Base-by-base conservation (phyloP, 164 flowering plant genomes). In the Umbilicus rupestris region DNA sequence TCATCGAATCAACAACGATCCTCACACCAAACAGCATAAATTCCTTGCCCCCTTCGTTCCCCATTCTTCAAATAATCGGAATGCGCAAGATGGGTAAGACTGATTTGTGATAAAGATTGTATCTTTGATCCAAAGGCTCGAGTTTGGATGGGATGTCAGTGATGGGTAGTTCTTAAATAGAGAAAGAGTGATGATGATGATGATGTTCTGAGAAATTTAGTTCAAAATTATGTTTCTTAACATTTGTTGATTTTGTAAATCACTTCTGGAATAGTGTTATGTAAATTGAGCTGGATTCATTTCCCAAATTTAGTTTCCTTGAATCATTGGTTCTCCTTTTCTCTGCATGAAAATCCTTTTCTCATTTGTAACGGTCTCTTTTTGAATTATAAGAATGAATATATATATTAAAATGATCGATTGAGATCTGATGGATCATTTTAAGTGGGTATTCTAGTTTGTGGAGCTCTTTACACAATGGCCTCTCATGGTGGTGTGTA, bases 1-100 rank as follows among this genome's bases (percentile, higher is more conserved):
- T 76, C 77, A 92, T 79, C 26, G 88, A 74, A 62, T 85, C 96
- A 33, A 84, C 86, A 19, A 80, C 79, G 7, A 92, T 80, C 52
- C 96, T 76, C 0, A 88, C 95, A 3, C 98, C 98, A 55, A 92
- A 92, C 66, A 92, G 74, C 95, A 89, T 84, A 71, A 92, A 71
- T 71, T 88, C 97, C 3, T 80, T 78, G n/a, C 65, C 15, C 24
- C 28, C 26, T 39, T 62, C 44, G 15, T 5, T 35, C 4, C 2
- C 42, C 65, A 39, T 33, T 19, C 5, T 28, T 14, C 8, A 17
- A 30, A 60, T 0, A 20, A 22, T 7, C 28, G 57, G 22, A 50
- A 20, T 50, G 57, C 28, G 29, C 22, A 14, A 22, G 57, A 50
- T 60, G 39, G 39, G 19, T 33, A 39, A 2, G 64, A 39, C 9